Conservation (phyloP, 1,284 basidiomycete species). For the Ganoderma meredithae region DNA sequence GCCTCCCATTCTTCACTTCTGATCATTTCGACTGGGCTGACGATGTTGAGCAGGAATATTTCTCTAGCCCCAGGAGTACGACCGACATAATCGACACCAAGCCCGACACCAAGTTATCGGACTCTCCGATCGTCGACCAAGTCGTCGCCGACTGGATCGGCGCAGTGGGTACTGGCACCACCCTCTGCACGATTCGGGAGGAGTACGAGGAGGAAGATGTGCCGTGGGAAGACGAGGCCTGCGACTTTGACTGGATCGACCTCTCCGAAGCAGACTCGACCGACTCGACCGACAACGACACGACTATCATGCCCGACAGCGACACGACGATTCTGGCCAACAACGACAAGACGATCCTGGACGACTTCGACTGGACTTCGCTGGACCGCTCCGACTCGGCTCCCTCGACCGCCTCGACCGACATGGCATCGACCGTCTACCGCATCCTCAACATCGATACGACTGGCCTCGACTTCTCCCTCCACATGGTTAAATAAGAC, state of each 20-base stretch:
- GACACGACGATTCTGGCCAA: too few species aligned
- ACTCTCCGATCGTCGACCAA: conserved; percentile 6
- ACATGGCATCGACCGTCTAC: background rate
- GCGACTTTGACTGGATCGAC: too few species aligned
- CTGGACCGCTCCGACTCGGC: background rate
- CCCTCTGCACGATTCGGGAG: conserved; percentile 4
- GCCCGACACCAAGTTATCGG: background rate
- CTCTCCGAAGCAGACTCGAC: background rate
- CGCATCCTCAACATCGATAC: background rate
- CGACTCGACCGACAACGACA: background rate
- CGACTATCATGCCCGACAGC: background rate
- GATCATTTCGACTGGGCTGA: conserved; percentile 1
- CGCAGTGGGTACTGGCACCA: background rate
- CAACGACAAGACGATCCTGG: too few species aligned
- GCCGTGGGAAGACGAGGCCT: background rate
- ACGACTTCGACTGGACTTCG: background rate
- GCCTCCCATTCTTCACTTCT: background rate
- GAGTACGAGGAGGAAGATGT: background rate
- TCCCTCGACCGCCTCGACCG: background rate
- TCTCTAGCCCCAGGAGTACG: background rate
- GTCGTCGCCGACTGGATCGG: background rate
- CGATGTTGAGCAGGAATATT: background rate
- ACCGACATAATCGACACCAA: background rate
- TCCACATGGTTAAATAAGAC: background rate
- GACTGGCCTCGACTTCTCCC: background rate